These are phyloP conservation scores for Beauveria sp. DNA, from an alignment of 2,329 filamentous ascomycete species.

Conservation along the genomic window DNA sequence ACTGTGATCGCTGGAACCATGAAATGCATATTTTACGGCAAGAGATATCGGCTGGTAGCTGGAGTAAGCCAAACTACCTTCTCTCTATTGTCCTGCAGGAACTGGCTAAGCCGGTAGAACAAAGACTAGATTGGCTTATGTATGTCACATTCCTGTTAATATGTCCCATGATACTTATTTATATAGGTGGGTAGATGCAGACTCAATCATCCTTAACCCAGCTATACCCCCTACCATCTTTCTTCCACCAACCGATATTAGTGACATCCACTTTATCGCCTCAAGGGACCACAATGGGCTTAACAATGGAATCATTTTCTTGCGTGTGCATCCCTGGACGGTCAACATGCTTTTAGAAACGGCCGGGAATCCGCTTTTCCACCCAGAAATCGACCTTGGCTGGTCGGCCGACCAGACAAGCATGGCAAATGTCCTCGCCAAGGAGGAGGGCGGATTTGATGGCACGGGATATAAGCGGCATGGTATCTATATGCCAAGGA, in stretches of 20 bases:
- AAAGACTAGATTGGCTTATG: background rate
- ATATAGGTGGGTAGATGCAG: no score
- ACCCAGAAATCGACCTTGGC: background rate
- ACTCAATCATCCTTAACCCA: no score
- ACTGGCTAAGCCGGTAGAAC: background rate
- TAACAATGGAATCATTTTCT: background rate
- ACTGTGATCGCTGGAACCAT: background rate
- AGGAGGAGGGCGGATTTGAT: background rate
- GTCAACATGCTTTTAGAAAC: background rate
- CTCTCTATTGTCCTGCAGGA: slow-evolving; percentile 1
- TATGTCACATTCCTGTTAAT: no score
- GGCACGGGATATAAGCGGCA: background rate
- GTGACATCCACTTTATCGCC: background rate
- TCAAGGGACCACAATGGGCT: background rate
- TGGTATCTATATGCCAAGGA: background rate
- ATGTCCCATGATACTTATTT: no score
- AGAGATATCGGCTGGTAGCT: background rate
- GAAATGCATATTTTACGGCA: background rate
- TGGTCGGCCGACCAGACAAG: background rate
- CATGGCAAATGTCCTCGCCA: background rate
- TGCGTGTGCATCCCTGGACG: background rate
- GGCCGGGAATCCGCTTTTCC: background rate
- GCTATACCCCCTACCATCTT: no score
- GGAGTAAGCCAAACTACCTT: background rate
- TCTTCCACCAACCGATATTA: background rate